Base-by-base conservation (phyloP, 2,329 filamentous ascomycete genomes). In the Ciborinia camelliae region DNA sequence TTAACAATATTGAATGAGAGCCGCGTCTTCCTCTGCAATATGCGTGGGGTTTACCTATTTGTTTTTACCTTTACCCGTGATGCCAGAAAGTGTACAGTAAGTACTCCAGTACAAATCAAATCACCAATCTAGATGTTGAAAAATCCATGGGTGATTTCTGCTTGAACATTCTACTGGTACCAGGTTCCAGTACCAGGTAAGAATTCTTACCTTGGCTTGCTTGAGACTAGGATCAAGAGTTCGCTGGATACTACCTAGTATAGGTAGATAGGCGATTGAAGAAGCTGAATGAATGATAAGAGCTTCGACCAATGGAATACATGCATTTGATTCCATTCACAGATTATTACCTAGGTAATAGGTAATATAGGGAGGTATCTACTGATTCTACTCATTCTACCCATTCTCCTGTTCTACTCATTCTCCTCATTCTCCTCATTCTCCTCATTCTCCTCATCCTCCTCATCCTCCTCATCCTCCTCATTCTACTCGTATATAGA, bases 211-310 rank as follows among this genome's bases (percentile, higher is more conserved):
- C n/a, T n/a, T n/a, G n/a, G n/a, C n/a, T n/a, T n/a, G n/a, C n/a
- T n/a, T n/a, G n/a, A n/a, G n/a, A n/a, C n/a, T n/a, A n/a, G n/a
- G n/a, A n/a, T n/a, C n/a, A n/a, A n/a, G n/a, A n/a, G n/a, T n/a
- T n/a, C n/a, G n/a, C n/a, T n/a, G n/a, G n/a, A n/a, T n/a, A n/a
- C n/a, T n/a, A n/a, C n/a, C n/a, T n/a, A n/a, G n/a, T n/a, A 41
- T 41, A 39, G 37, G 35, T 12, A 62, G 61, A 64, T 55, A 59
- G 54, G 59, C 58, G 48, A 53, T 45, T 26, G 62, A 39, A 20
- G 10, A 50, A 58, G 28, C 45, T 43, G 26, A 64, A 43, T 68
- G 68, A 69, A 43, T 68, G 68, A 69, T 70, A 69, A 69, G 68
- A 70, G 68, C 68, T 68, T 66, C 39, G 50, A 45, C 68, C 59